Evolutionary conservation across 2,329 filamentous ascomycete species (phyloP).

Genomic region (Geosmithia morbida): DNA sequence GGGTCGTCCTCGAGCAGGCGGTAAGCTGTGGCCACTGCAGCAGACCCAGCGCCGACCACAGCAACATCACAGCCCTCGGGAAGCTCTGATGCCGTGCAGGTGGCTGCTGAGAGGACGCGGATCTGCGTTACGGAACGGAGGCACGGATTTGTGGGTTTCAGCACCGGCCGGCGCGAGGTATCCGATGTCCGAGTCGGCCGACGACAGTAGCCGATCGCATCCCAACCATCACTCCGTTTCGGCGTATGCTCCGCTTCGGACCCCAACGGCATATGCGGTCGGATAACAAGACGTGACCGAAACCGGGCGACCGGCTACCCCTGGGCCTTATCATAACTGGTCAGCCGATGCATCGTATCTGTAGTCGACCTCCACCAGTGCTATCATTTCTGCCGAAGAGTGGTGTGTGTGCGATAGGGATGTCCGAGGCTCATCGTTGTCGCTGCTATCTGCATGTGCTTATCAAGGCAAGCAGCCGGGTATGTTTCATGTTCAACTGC

Average conservation of each 20-base stretch:
- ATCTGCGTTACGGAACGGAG: slow-evolving; percentile 7
- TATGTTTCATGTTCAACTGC: too few relatives aligned
- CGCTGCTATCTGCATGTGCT: too few relatives aligned
- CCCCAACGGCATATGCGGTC: too few relatives aligned
- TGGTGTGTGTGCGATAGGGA: too few relatives aligned
- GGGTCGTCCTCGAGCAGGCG: slow-evolving; percentile 5
- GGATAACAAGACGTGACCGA: too few relatives aligned
- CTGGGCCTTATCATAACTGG: neutral
- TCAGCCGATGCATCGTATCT: neutral
- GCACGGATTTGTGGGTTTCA: slow-evolving; percentile 5
- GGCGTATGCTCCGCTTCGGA: too few relatives aligned
- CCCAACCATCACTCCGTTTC: neutral
- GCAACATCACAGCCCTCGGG: slow-evolving; percentile 3
- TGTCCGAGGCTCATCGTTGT: too few relatives aligned
- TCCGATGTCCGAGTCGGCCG: too few relatives aligned
- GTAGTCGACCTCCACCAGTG: neutral
- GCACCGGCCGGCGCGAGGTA: slow-evolving; percentile 3
- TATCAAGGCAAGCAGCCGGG: too few relatives aligned
- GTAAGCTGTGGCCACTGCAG: slow-evolving; percentile 6
- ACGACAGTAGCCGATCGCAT: too few relatives aligned
- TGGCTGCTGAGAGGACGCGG: slow-evolving; percentile 6
- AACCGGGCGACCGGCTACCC: neutral
- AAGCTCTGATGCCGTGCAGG: slow-evolving; percentile 5
- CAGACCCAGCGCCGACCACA: slow-evolving; percentile 7
- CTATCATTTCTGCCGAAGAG: neutral